Conservation (phyloP, 176 grass and related monocot genomes). For the Aegilops longissima region DNA sequence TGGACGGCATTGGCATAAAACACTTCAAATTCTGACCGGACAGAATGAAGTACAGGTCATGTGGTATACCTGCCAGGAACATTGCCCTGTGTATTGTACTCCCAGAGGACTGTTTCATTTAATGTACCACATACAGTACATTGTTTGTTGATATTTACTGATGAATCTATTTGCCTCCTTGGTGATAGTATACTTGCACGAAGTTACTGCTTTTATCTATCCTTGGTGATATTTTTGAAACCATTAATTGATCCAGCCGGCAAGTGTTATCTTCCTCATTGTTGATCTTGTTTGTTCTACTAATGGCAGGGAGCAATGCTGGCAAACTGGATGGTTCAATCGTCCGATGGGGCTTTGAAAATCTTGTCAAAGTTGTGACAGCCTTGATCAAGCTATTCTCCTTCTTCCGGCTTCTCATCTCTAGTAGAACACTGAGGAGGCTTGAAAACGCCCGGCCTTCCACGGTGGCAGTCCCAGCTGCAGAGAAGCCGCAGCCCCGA, state of each 20-base stretch:
- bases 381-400: slow-evolving; percentile 73
- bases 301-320: slow-evolving; percentile 41
- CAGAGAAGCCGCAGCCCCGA: slow-evolving; percentile 15
- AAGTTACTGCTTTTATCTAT: neutral
- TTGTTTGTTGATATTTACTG: neutral
- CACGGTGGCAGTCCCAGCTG: neutral
- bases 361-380: slow-evolving; percentile 37
- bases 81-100: neutral
- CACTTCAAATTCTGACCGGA: neutral
- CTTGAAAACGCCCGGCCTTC: slow-evolving; percentile 31
- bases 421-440: slow-evolving; percentile 44
- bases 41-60: slow-evolving; percentile 21
- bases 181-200: neutral
- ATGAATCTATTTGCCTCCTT: neutral
- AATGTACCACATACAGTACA: neutral
- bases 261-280: neutral
- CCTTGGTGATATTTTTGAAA: too few species aligned
- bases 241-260: neutral
- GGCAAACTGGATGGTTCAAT: slow-evolving; percentile 20
- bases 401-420: slow-evolving; percentile 43
- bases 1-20: neutral
- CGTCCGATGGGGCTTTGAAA: slow-evolving; percentile 32
- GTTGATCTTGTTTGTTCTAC: neutral
- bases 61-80: slow-evolving; percentile 1
- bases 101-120: neutral